Conservation (phyloP, 495 filamentous ascomycete genomes). For the Monascus purpureus region DNA sequence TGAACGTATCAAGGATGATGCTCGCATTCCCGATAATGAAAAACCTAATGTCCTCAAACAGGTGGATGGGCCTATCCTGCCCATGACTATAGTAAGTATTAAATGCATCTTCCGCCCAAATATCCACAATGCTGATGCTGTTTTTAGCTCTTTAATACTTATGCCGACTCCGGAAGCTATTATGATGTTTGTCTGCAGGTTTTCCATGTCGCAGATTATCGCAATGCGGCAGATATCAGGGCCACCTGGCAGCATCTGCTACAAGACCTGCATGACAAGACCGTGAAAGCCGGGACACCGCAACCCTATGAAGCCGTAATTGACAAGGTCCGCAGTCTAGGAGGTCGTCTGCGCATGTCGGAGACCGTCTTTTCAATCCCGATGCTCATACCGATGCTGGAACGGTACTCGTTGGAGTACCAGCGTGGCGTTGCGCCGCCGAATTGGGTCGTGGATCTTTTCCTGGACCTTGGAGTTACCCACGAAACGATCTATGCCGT, state of each 20-base stretch:
- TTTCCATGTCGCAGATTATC: slow-evolving; percentile 76
- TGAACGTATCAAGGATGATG: slow-evolving; percentile 60
- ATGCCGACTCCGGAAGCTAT: slow-evolving; percentile 76
- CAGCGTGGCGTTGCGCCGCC: slow-evolving; percentile 51
- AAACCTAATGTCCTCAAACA: slow-evolving; percentile 44
- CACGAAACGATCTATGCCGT: slow-evolving; percentile 61
- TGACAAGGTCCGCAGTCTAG: slow-evolving; percentile 59
- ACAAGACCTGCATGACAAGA: slow-evolving; percentile 50
- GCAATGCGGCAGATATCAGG: slow-evolving; percentile 65
- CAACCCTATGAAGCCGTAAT: slow-evolving; percentile 70
- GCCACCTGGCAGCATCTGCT: slow-evolving; percentile 77
- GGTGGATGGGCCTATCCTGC: slow-evolving; percentile 61
- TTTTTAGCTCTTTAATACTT: slow-evolving; percentile 72
- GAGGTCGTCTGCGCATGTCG: slow-evolving; percentile 61
- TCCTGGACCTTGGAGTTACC: slow-evolving; percentile 61
- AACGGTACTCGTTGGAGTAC: slow-evolving; percentile 60
- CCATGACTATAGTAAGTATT: slow-evolving; percentile 55
- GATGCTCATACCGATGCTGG: slow-evolving; percentile 55
- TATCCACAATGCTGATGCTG: slow-evolving; percentile 2
- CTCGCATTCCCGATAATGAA: slow-evolving; percentile 45
- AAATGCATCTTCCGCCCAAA: slow-evolving; percentile 1
- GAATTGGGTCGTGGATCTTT: slow-evolving; percentile 71
- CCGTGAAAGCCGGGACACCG: slow-evolving; percentile 33
- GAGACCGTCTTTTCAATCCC: slow-evolving; percentile 65
- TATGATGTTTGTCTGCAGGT: slow-evolving; percentile 86